These are phyloP conservation scores for Ceratobasidium sp. DNA, from an alignment of 1,284 basidiomycete species.

Conservation along the genomic window DNA sequence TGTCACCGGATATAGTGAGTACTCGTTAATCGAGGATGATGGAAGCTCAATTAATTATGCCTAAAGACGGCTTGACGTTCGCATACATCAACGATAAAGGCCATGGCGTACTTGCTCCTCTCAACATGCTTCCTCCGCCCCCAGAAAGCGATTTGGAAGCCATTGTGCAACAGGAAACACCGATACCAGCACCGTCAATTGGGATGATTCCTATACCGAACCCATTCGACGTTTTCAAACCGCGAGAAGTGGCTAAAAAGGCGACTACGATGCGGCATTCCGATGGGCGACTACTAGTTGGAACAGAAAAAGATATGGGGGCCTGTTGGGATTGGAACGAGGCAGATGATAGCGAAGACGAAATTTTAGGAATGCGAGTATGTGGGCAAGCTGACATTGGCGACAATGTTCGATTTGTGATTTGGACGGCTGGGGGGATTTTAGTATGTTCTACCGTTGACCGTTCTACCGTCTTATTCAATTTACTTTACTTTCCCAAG, in stretches of 20 bases:
- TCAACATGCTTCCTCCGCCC: slow-evolving; percentile 33
- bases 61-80: slow-evolving; percentile 49
- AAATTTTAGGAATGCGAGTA: slow-evolving; percentile 12
- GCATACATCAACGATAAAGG: slow-evolving; percentile 36
- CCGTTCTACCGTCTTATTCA: background rate
- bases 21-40: background rate
- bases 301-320: slow-evolving; percentile 16
- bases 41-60: background rate
- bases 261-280: background rate
- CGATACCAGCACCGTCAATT: background rate
- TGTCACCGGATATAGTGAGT: slow-evolving; percentile 45
- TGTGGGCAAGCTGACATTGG: slow-evolving; percentile 1
- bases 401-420: background rate
- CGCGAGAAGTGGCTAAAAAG: slow-evolving; percentile 3
- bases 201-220: slow-evolving; percentile 29
- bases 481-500: background rate
- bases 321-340: slow-evolving; percentile 14
- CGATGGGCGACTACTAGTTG: slow-evolving; percentile 18
- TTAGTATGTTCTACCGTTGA: slow-evolving; percentile 6
- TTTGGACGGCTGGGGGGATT: slow-evolving; percentile 19
- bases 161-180: background rate
- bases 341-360: slow-evolving; percentile 15
- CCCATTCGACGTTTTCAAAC: slow-evolving; percentile 25
- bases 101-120: slow-evolving; percentile 48
- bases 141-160: slow-evolving; percentile 23